These are phyloP conservation scores for Salix viminalis DNA, from an alignment of 345 rosid genomes.

Conservation along the genomic window DNA sequence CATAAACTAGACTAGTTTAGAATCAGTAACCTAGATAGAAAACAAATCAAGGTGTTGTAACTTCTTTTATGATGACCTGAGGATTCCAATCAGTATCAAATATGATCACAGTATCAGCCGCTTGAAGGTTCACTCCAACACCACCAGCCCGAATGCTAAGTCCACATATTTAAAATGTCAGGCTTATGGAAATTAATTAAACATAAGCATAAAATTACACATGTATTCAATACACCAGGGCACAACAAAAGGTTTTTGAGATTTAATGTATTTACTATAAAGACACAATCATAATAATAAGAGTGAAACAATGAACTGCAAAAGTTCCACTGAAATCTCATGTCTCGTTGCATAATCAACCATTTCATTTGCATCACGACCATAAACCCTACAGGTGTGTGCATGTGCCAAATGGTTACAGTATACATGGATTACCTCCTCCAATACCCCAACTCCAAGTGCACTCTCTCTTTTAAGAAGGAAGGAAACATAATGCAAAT, in stretches of 20 bases:
- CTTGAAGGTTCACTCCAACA: conserved; percentile 95
- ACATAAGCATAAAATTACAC: background rate
- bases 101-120: conserved; percentile 91
- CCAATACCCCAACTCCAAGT: background rate
- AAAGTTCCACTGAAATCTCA: background rate
- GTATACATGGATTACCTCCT: background rate
- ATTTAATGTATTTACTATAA: background rate
- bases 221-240: background rate
- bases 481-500: background rate
- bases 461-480: background rate
- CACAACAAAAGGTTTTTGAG: background rate
- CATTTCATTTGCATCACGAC: background rate
- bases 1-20: conserved; percentile 7
- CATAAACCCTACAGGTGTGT: background rate
- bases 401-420: background rate
- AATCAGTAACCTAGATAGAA: background rate
- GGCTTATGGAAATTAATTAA: conserved; percentile 1
- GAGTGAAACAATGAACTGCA: background rate
- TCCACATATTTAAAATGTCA: conserved; percentile 22
- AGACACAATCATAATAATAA: background rate
- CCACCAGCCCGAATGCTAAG: conserved; percentile 95
- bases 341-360: background rate
- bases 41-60: conserved; percentile 11
- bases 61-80: conserved; percentile 50
- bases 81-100: conserved; percentile 99